A percentile compares a stretch with the other conserved stretches of the same genome.
phyloP scores from a whole-genome alignment of 2,329 filamentous ascomycete species.

The Nothopassalora personata region DNA sequence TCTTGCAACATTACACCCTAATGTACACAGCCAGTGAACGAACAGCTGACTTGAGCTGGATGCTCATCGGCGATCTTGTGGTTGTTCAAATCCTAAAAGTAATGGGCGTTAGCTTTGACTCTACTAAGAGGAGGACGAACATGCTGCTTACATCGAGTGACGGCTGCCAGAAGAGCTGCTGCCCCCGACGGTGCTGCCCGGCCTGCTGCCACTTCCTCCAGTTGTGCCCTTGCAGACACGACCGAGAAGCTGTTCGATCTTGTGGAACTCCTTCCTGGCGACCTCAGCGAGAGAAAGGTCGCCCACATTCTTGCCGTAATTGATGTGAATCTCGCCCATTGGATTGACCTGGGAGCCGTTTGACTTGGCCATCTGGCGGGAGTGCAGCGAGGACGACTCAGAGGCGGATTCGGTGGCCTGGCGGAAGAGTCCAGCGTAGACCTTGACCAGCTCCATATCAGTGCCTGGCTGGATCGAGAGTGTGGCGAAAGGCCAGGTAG shows the following conservation, averaged over 20 bases:
- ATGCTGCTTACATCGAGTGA: background rate
- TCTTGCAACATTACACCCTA: background rate
- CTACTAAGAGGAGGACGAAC: too few relatives aligned
- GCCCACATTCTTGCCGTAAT: slow-evolving; percentile 20
- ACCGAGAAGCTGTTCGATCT: slow-evolving; percentile 21
- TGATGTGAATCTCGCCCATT: slow-evolving; percentile 27
- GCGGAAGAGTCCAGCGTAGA: slow-evolving; percentile 25
- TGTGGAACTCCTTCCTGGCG: slow-evolving; percentile 24
- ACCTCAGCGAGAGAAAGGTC: slow-evolving; percentile 22
- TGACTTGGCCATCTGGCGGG: slow-evolving; percentile 14
- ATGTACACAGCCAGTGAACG: background rate
- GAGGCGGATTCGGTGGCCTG: slow-evolving; percentile 12
- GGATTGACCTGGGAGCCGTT: slow-evolving; percentile 13
- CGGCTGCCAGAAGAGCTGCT: background rate
- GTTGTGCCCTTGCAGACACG: slow-evolving; percentile 5
- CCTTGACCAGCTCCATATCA: slow-evolving; percentile 24
- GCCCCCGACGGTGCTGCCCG: background rate
- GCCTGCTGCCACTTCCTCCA: background rate
- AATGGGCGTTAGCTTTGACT: too few relatives aligned
- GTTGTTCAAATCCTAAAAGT: background rate
- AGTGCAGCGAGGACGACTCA: slow-evolving; percentile 10
- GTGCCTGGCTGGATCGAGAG: slow-evolving; percentile 22
- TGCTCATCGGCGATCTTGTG: background rate
- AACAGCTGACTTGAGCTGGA: background rate
- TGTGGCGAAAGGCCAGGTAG: slow-evolving; percentile 30